phyloP scores from a whole-genome alignment of 108 stramenopile species.

The Pseudonitzschia multiseries region DNA sequence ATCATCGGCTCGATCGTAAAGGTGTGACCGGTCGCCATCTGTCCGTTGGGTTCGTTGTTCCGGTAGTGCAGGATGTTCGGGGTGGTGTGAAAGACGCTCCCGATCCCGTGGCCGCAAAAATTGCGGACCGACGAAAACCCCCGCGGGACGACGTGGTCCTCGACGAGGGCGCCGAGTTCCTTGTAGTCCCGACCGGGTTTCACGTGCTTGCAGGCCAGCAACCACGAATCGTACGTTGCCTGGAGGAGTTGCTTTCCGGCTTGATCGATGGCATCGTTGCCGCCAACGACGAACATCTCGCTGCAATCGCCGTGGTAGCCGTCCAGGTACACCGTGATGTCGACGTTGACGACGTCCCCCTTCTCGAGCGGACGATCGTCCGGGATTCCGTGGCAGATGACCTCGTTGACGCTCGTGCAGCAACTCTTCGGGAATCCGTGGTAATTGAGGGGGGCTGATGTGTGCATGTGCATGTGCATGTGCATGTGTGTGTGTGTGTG shows the following conservation, averaged over 20 bases:
- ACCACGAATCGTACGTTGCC: slow-evolving; percentile 88
- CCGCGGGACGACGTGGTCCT: slow-evolving; percentile 64
- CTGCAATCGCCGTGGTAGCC: slow-evolving; percentile 98
- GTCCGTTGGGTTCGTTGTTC: slow-evolving; percentile 85
- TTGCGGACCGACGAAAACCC: slow-evolving; percentile 80
- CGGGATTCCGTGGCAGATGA: slow-evolving; percentile 99
- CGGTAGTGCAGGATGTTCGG: slow-evolving; percentile 96
- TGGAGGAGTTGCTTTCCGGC: slow-evolving; percentile 74
- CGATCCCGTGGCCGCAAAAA: slow-evolving; percentile 98
- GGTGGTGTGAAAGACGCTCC: slow-evolving; percentile 88
- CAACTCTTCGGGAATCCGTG: slow-evolving; percentile 97
- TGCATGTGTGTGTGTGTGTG: too few relatives aligned
- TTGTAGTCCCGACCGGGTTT: slow-evolving; percentile 88
- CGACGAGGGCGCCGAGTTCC: slow-evolving; percentile 90
- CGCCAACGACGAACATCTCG: slow-evolving; percentile 96
- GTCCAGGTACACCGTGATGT: slow-evolving; percentile 90
- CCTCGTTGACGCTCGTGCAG: slow-evolving; percentile 98
- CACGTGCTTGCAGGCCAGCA: slow-evolving; percentile 69
- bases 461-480: too few relatives aligned
- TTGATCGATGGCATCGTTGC: slow-evolving; percentile 56
- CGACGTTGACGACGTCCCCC: slow-evolving; percentile 96
- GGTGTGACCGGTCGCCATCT: slow-evolving; percentile 93
- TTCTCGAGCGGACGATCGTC: slow-evolving; percentile 81
- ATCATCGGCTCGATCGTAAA: slow-evolving; percentile 99
- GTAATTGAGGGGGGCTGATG: slow-evolving; percentile 90